Evolutionary conservation across 2,329 filamentous ascomycete genomes (phyloP), one percentile per base, ranked within the genome.

Genomic region (Cordyceps fumosorosea): DNA sequence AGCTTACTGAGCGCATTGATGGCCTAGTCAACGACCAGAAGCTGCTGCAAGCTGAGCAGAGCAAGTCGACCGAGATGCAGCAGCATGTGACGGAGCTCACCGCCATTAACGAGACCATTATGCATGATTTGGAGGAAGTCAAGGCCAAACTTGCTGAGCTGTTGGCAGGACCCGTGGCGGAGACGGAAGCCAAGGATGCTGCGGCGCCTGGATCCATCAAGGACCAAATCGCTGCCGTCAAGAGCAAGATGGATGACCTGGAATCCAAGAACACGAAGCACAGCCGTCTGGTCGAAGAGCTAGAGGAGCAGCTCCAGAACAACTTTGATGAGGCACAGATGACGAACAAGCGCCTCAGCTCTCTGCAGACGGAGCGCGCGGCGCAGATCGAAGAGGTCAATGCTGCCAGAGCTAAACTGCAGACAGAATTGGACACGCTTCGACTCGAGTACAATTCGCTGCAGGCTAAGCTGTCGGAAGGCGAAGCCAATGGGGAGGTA

Each of bases 271-370:
- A 96, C 80, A 88, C 91, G 78, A 97, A 96, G 82, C 96, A 95
- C 74, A 89, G 90, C 48, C 87, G 91, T 24, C 81, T 99, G 14
- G 91, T 99, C 10, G 91, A 98, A 73, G 93, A 99, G 76, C 86
- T 99, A 5, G 95, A 99, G 75, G 93, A 98, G 69, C 95, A 99
- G 75, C 86, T 99, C 60, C 93, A 93, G 71, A 91, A 84, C 72
- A 97, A 95, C 77, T 99, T 92, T 75, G 95, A 99, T 71, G 90
- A 96, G 73, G 92, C 93, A 64, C 91, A 97, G 71, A 80, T 86
- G 64, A 87, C 88, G 14, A 92, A 85, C 74, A 96, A 96, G 77
- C 87, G 93, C 60, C 79, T 98, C 59, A 97, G 93, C 58, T 88
- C 89, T 54, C 80, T 93, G 55, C 88, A 92, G 71, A 84, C 85